A percentile compares a stretch with the other conserved stretches of the same genome.
These are phyloP conservation scores for Spergularia azorica DNA, from an alignment of 179 eudicot genomes.

Conservation along the genomic window DNA sequence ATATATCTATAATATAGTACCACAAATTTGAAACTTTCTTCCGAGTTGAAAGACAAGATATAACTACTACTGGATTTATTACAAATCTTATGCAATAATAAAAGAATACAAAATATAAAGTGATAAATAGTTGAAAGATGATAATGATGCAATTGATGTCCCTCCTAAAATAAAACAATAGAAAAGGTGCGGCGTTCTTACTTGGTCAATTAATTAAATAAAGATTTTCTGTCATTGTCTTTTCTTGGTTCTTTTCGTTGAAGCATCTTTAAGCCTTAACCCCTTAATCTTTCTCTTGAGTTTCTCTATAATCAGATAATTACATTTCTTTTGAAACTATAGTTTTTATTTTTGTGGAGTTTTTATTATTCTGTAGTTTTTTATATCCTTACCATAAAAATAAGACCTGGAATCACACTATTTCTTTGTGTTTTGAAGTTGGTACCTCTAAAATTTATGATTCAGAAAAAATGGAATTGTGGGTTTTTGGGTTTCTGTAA, in stretches of 20 bases:
- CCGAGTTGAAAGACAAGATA: neutral
- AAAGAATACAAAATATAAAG: neutral
- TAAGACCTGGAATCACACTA: neutral
- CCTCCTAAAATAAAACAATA: conserved; percentile 6
- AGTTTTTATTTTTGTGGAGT: neutral
- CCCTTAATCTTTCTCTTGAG: neutral
- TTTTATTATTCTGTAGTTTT: neutral
- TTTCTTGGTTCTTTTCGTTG: neutral
- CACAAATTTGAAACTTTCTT: neutral
- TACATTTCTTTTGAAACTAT: neutral
- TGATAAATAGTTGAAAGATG: neutral
- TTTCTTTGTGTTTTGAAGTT: neutral
- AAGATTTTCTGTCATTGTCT: neutral
- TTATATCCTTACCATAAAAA: too few species aligned
- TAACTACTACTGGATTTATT: neutral
- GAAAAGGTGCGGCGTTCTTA: conserved; percentile 24
- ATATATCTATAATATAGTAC: neutral
- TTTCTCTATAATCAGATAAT: neutral
- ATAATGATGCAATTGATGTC: neutral
- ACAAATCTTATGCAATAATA: neutral
- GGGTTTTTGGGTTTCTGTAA: neutral
- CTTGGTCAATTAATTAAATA: neutral
- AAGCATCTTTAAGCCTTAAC: conserved; percentile 10
- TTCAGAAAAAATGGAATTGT: neutral
- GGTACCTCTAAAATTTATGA: too few species aligned